Evolutionary conservation across 257 asterid genomes (phyloP).

Genomic region (Plantago major): DNA sequence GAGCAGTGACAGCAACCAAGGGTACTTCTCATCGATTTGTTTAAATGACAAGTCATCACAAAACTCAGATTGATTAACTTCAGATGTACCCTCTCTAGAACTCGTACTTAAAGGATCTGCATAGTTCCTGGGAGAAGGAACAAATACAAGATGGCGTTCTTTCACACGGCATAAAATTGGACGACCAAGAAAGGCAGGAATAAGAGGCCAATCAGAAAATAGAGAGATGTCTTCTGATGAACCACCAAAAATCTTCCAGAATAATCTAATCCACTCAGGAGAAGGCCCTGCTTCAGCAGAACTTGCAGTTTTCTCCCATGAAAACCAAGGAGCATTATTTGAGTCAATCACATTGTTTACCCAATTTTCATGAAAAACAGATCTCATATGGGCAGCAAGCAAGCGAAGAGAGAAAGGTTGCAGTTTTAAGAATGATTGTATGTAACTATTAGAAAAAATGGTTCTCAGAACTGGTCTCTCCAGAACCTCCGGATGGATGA

Average conservation of each 20-base stretch:
- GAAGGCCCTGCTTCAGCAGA: slow-evolving; percentile 75
- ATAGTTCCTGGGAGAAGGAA: slow-evolving; percentile 52
- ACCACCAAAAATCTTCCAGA: slow-evolving; percentile 68
- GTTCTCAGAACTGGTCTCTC: slow-evolving; percentile 64
- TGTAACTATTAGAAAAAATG: slow-evolving; percentile 52
- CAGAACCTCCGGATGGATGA: slow-evolving; percentile 80
- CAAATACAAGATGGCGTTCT: slow-evolving; percentile 69
- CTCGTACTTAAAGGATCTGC: slow-evolving; percentile 26
- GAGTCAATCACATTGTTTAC: slow-evolving; percentile 59
- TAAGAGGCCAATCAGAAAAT: slow-evolving; percentile 93
- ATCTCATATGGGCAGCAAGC: slow-evolving; percentile 70
- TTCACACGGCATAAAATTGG: slow-evolving; percentile 86
- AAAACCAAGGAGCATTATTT: slow-evolving; percentile 84
- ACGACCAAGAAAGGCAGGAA: slow-evolving; percentile 95
- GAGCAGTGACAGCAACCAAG: slow-evolving; percentile 77
- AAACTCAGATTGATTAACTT: slow-evolving; percentile 33
- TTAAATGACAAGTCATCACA: slow-evolving; percentile 31
- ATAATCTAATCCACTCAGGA: slow-evolving; percentile 82
- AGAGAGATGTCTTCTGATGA: slow-evolving; percentile 67
- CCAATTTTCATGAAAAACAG: slow-evolving; percentile 79
- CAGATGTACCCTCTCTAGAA: slow-evolving; percentile 33
- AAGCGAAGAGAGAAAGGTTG: slow-evolving; percentile 64
- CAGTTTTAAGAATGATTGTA: slow-evolving; percentile 62
- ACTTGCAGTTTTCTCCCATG: slow-evolving; percentile 72
- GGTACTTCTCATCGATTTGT: slow-evolving; percentile 53